Percentiles rank a stretch among this genome's conserved stretches.
These are phyloP conservation scores for Boletus rubropictus DNA, from an alignment of 768 basidiomycete genomes.

Conservation along the genomic window DNA sequence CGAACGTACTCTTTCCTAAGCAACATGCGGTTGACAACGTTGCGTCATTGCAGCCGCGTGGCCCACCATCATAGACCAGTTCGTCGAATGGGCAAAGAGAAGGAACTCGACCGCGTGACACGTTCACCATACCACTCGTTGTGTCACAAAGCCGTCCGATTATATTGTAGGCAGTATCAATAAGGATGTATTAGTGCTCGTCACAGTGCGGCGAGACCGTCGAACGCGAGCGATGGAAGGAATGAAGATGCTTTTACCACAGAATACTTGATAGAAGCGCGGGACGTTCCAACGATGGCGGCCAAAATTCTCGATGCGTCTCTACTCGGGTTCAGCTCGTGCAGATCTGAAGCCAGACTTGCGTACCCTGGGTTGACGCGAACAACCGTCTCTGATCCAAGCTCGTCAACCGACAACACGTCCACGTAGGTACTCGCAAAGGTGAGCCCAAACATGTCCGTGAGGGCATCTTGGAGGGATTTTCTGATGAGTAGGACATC, in stretches of 20 bases:
- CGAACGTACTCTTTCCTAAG: conserved; percentile 9
- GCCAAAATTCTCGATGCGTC: conserved; percentile 23
- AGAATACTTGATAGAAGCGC: conserved; percentile 22
- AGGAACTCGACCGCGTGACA: conserved; percentile 6
- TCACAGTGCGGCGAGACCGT: conserved; percentile 4
- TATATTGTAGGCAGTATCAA: conserved; percentile 5
- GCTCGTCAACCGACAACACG: conserved; percentile 44
- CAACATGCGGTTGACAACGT: background rate
- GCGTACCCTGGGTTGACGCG: conserved; percentile 20
- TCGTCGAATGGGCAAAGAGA: conserved; percentile 61
- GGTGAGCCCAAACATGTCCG: conserved; percentile 51
- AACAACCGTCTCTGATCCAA: conserved; percentile 21
- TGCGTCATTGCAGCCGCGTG: conserved; percentile 54
- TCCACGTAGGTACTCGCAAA: conserved; percentile 51
- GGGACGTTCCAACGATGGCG: conserved; percentile 21
- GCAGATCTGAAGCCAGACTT: background rate
- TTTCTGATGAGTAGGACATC: conserved; percentile 49
- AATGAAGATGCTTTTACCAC: conserved; percentile 26
- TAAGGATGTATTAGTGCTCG: conserved; percentile 3
- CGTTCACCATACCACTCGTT: conserved; percentile 6
- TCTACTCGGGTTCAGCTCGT: conserved; percentile 2
- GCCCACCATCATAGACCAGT: conserved; percentile 85
- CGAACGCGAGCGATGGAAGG: conserved; percentile 27
- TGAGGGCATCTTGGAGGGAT: conserved; percentile 48
- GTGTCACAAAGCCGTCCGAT: background rate